Base-by-base conservation (phyloP, 768 basidiomycete species). In the Phanerodontia chrysosporium region DNA sequence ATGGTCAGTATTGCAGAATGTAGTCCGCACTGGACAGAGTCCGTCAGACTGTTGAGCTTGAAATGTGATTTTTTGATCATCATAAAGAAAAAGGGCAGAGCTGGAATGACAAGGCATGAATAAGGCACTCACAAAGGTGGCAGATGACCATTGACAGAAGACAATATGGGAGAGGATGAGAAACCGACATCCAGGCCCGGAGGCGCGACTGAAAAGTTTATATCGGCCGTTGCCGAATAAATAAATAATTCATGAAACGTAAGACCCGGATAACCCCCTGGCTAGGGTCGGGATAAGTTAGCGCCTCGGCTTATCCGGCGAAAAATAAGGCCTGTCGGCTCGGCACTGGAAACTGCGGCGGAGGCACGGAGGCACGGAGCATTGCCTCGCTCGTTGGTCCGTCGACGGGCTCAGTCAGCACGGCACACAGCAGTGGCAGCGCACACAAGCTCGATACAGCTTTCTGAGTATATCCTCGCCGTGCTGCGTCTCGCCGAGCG, bases 31-130 rank as follows among this genome's bases (percentile, higher is more conserved):
- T 76, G 76, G 74, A 74, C 66, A 32, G 13, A 45, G 69, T 67
- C 71, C 75, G 76, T 77, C 66, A 72, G 76, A 78, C 75, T 78
- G 76, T 77, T 77, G 76, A 77, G 76, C 75, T 78, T 77, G 76
- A 76, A 66, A 74, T 76, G 73, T 75, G 74, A 73, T 69, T 45
- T 70, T 59, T 63, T 35, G 32, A 60, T 77, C 77, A 77, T 77
- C 76, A 74, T 65, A 45, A 51, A 29, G 46, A 39, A 21, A 28
- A 10, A 8, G 51, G 36, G 32, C 39, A 46, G n/a, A 14, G 45
- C 46, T 2, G 16, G 5, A 18, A 53, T 28, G 24, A 28, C 39
- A 58, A 12, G 28, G 36, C 2, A 55, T 22, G n/a, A 30, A 55
- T 22, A 35, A 45, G 18, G 4, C 21, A 27, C 49, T 59, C 51